phyloP scores from a whole-genome alignment of 345 rosid species.

The Salix purpurea region DNA sequence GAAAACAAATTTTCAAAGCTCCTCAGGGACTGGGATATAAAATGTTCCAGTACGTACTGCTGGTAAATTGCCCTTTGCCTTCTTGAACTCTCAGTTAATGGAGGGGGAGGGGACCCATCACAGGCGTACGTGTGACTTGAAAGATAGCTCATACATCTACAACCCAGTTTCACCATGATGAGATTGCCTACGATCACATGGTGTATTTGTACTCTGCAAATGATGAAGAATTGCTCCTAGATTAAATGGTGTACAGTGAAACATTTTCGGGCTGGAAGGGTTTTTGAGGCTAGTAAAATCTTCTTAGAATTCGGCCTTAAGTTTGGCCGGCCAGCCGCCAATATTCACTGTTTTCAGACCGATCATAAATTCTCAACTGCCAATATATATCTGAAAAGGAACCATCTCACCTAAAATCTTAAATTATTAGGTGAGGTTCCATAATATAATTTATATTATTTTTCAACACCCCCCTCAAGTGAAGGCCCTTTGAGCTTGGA shows the following conservation, averaged over 20 bases:
- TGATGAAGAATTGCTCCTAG: neutral
- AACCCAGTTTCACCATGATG: neutral
- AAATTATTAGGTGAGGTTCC: no score
- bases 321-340: neutral
- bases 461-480: fast-evolving
- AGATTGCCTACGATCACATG: neutral
- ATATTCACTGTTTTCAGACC: neutral
- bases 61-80: neutral
- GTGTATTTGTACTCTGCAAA: neutral
- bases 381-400: neutral
- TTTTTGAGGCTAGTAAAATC: neutral
- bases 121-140: neutral
- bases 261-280: neutral
- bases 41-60: neutral
- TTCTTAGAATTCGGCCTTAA: neutral
- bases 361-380: neutral
- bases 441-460: no score
- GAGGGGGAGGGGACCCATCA: neutral
- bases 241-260: neutral
- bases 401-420: no score
- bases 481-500: no score
- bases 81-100: neutral
- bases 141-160: slow-evolving; percentile 1
- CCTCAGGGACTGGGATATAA: slow-evolving; percentile 27
- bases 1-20: slow-evolving; percentile 31